Evolutionary conservation across 306 rosid genomes (phyloP), one percentile per base, ranked within the genome.

Genomic region (Luffa acutangula): DNA sequence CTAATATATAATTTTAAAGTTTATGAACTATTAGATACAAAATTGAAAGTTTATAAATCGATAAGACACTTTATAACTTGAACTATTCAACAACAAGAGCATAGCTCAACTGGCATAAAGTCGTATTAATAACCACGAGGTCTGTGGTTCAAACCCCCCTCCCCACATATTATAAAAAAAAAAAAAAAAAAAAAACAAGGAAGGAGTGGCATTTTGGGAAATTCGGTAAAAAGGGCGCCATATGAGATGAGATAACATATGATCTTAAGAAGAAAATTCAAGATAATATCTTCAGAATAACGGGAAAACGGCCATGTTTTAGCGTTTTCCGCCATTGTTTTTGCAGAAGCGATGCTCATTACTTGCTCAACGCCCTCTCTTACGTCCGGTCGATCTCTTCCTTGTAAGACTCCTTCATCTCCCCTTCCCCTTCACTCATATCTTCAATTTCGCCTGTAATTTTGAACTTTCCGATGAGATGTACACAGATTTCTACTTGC

Each of bases 371-470:
- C 81, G 43, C 83, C 79, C 42, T 83, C 85, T 52, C 66, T 78
- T 7, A 42, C 49, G 33, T 60, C 81, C 76, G 83, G 77, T 75
- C 83, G 84, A 2, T 64, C 90, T 78, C 58, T 86, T 77, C 82
- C 82, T 18, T 9, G 97, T 91, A 89, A 89, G 77, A 62, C 70
- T 86, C 80, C 65, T 82, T 82, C 78, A 81, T 4, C 7, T 67
- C 17, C 48, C 33, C 11, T 18, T 67, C 74, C 41, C 69, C 70
- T 56, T 81, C 67, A 66, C 51, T 21, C 25, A 33, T 45, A 7
- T 49, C 31, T 70, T 36, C 34, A 21, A 42, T 42, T 56, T 9
- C 37, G 64, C 25, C n/a, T 5, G 6, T 37, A 36, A 25, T 71
- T 74, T 75, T 4, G 21, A 37, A 41, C 25, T 45, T 46, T 46